Evolutionary conservation across 768 basidiomycete genomes (phyloP), one percentile per base, ranked within the genome.

Genomic region (Rhodotorula taiwanensis): DNA sequence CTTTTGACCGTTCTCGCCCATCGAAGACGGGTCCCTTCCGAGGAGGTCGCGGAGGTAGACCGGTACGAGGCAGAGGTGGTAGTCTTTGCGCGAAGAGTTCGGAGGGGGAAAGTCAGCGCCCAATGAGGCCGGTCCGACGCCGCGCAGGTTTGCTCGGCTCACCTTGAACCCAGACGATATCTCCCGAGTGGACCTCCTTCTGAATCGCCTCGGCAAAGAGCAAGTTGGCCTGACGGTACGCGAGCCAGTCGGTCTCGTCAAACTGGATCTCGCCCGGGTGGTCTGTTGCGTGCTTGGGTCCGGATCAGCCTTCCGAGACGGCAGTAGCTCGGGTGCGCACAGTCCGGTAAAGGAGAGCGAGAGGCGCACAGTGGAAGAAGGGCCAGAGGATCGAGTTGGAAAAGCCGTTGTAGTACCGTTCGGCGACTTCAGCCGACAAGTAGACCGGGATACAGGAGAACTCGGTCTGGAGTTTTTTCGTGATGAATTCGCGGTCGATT

Each of bases 211-310:
- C 87, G 1, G 95, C 94, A 73, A 99, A 99, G 70, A 84, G 81
- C 78, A 93, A 80, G 76, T 98, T 99, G 50, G 94, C 94, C 76
- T 95, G 91, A 42, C 95, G 85, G 77, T 98, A 99, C 20, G 91
- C 95, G 56, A 86, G 83, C 95, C 95, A 99, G 75, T 98, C 89
- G 74, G 89, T 89, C 79, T 95, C 91, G 76, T 97, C 94, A 74
- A 99, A 99, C 77, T 91, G 94, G 92, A 99, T 98, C 79, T 98
- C 95, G 68, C 94, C 94, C 13, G 95, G 95, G 76, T 98, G 94
- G 49, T 73, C 69, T 68, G 50, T 2, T 1, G 47, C 8, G 8
- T 8, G n/a, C n/a, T n/a, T n/a, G n/a, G n/a, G n/a, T n/a, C n/a
- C n/a, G n/a, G n/a, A n/a, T n/a, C n/a, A n/a, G n/a, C n/a, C n/a